phyloP scores from a whole-genome alignment of 202 grass and related monocot genomes.

The Schoenoplectus triqueter region DNA sequence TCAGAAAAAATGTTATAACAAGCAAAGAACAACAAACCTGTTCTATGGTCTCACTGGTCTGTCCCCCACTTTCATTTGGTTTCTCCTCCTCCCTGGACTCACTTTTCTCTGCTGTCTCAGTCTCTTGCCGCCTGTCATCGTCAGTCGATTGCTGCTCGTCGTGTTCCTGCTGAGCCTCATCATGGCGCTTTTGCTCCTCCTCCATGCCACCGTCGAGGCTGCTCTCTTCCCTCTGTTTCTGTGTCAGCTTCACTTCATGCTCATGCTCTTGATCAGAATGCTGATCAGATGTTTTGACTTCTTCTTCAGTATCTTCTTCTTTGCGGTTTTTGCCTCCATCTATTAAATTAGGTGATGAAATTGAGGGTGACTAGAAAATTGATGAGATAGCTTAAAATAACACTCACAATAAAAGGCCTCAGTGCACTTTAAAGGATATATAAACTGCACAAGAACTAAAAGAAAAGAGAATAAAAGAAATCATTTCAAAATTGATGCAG shows the following conservation, averaged over 20 bases:
- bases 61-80: conserved; percentile 8
- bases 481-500: background rate
- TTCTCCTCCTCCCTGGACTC: conserved; percentile 50
- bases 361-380: background rate
- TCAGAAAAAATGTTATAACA: background rate
- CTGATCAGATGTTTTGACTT: conserved; percentile 19
- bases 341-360: conserved; percentile 7
- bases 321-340: conserved; percentile 27
- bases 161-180: conserved; percentile 45
- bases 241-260: conserved; percentile 26
- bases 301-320: conserved; percentile 38
- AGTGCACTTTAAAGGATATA: background rate
- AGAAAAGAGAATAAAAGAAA: background rate
- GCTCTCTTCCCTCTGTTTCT: conserved; percentile 52
- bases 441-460: background rate
- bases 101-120: conserved; percentile 15
- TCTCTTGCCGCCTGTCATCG: conserved; percentile 29
- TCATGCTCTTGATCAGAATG: conserved; percentile 26
- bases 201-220: conserved; percentile 73
- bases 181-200: conserved; percentile 61
- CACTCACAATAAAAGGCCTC: background rate
- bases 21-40: conserved; percentile 25
- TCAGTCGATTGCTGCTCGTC: conserved; percentile 36
- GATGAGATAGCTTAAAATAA: background rate
- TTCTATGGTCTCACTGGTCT: conserved; percentile 37